Evolutionary conservation across 805 yeast genomes (phyloP), one percentile per base, ranked within the genome.

Genomic region (Kregervanrija delftensis): DNA sequence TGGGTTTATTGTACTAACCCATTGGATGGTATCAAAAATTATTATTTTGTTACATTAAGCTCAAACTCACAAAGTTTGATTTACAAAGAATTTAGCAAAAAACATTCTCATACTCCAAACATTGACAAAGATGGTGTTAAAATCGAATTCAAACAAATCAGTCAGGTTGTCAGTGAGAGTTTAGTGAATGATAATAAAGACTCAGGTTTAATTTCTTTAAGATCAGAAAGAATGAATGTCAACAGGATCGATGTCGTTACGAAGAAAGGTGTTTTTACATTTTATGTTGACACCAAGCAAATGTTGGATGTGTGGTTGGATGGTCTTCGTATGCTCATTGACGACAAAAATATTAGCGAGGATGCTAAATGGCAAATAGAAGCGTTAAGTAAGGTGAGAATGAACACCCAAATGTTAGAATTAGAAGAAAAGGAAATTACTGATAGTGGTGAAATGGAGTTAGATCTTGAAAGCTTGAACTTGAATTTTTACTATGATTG

Each of bases 1-100:
- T 87, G 95, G 95, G 90, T 84, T 11, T 83, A 71, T 57, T 73
- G 81, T 1, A 83, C 80, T 33, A 66, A 72, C 42, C 88, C 84
- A 22, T 48, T 52, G 41, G 46, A 46, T 39, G 36, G 40, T 5
- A 44, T 49, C 31, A 47, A 51, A 33, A 41, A 40, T 10, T 53
- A 48, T 39, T 79, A 72, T 58, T 85, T 75, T 57, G 69, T 83
- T 40, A 67, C 78, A 9, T 63, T 86, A 37, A 81, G 90, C 2
- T 85, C 90, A 11, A 81, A 83, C 57, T 74, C 83, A 56, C 73
- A 73, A 52, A 68, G 73, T 36, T 57, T 86, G 12, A 69, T 81
- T 43, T 83, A 74, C 55, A 79, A 83, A 58, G 83, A 78, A 53
- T 85, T 71, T 57, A 58, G 66, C 12, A 69, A 66, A 33, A 76